These are phyloP conservation scores for Penicillium salamii DNA, from an alignment of 495 filamentous ascomycete species.

Conservation along the genomic window DNA sequence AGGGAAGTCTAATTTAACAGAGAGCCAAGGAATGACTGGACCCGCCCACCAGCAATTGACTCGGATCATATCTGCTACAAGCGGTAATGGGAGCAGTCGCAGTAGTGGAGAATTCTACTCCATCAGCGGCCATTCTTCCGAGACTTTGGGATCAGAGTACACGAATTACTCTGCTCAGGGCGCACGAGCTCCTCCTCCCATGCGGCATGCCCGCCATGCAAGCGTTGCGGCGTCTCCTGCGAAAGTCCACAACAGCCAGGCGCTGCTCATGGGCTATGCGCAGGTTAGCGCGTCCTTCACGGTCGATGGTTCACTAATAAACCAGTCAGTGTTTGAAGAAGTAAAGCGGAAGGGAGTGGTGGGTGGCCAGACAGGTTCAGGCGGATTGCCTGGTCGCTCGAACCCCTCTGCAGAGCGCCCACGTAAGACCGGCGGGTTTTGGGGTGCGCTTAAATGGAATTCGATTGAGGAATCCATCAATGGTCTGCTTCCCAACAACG, in stretches of 20 bases:
- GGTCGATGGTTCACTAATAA: constrained; percentile 85
- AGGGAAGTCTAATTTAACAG: constrained; percentile 13
- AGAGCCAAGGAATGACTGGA: constrained; percentile 20
- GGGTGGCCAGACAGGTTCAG: constrained; percentile 75
- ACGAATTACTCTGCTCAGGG: constrained; percentile 59
- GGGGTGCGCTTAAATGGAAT: constrained; percentile 85
- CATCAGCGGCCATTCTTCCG: constrained; percentile 86
- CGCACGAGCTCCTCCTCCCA: constrained; percentile 38
- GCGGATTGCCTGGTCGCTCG: constrained; percentile 52
- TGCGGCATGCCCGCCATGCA: constrained; percentile 60
- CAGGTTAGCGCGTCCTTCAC: constrained; percentile 92
- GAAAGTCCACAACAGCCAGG: constrained; percentile 57
- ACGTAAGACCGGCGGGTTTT: constrained; percentile 74
- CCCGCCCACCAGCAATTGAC: constrained; percentile 60
- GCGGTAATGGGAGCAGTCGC: constrained; percentile 61
- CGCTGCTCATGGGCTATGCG: constrained; percentile 96
- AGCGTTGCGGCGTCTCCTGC: constrained; percentile 43
- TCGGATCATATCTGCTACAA: constrained; percentile 70
- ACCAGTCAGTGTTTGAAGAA: constrained; percentile 87
- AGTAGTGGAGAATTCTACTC: constrained; percentile 96
- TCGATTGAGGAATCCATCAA: constrained; percentile 83
- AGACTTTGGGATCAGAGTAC: constrained; percentile 92
- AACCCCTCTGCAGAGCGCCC: constrained; percentile 52
- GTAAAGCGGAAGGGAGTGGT: constrained; percentile 92
- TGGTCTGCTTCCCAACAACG: constrained; percentile 77